Base-by-base conservation (phyloP, 768 basidiomycete genomes). In the Cystofilobasidium ferigula region DNA sequence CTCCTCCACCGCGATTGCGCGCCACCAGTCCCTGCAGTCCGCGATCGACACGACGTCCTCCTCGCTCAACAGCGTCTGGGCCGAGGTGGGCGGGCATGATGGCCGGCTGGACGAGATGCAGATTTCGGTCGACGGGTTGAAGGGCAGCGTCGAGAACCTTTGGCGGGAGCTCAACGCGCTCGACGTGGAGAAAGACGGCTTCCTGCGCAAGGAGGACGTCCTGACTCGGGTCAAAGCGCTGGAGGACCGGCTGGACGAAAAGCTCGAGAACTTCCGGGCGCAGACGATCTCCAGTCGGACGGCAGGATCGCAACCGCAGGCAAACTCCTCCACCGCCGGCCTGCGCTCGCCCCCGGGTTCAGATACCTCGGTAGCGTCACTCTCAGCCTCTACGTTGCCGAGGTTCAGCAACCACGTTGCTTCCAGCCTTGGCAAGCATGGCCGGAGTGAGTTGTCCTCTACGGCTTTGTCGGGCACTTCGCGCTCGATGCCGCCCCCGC, bases 51-150 rank as follows among this genome's bases (percentile, higher is more conserved):
- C 51, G 26, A 30, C 28, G 51, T 54, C 51, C 3, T 26, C 51
- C 16, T 54, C 51, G 30, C 51, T 54, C 51, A n/a, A 54, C 51
- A 54, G 32, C 30, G 28, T 54, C 13, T 54, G 51, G 51, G 51
- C 28, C 30, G 51, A 54, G 30, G 10, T 54, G 18, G 51, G 51
- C 51, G 18, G 3, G 2, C 14, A 30, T 8, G 51, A 54, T 18
- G 20, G 28, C 51, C 28, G 51, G 30, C 51, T 54, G 12, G n/a
- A 2, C 3, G 30, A 54, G 4, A 13, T 54, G 6, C 18, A 32
- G 16, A 2, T 6, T 2, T 22, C 51, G 26, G 6, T 54, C 28
- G 51, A 20, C 1, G n/a, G 7, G 28, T n/a, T 54, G 18, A 6
- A 54, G 30, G 51, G 51, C 14, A 54, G 51, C 51, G 51, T 54